These are phyloP conservation scores for Madurella fahalii DNA, from an alignment of 2,329 filamentous ascomycete species.

Conservation along the genomic window DNA sequence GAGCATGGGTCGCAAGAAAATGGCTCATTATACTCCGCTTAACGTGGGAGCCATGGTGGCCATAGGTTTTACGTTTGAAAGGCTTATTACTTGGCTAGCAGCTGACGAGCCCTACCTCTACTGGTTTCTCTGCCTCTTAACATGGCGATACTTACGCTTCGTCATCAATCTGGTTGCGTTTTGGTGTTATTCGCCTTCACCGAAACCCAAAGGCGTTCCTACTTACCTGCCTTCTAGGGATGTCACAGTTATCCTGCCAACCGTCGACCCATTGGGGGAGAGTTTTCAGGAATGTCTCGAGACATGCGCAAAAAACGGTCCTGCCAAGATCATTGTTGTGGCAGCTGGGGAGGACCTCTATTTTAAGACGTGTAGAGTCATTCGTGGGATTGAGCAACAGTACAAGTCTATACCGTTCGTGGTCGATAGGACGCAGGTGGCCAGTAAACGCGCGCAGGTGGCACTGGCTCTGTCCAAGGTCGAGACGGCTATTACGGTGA, in stretches of 20 bases:
- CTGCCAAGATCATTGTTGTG: conserved; percentile 40
- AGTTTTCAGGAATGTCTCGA: conserved; percentile 41
- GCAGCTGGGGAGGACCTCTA: conserved; percentile 37
- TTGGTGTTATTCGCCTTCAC: conserved; percentile 37
- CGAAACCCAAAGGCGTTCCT: conserved; percentile 27
- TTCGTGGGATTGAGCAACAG: conserved; percentile 9
- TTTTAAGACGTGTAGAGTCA: conserved; percentile 11
- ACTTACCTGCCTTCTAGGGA: conserved; percentile 33
- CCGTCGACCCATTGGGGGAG: conserved; percentile 39
- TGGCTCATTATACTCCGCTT: background rate
- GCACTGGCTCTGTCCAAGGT: conserved; percentile 36
- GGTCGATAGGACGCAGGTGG: conserved; percentile 30
- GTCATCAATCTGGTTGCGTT: conserved; percentile 41
- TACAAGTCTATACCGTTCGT: conserved; percentile 26
- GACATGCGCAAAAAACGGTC: conserved; percentile 38
- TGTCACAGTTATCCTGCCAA: conserved; percentile 50
- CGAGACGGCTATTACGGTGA: conserved; percentile 40
- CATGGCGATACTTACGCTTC: conserved; percentile 45
- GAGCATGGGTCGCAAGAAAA: background rate
- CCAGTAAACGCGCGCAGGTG: conserved; percentile 50
- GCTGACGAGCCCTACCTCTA: conserved; percentile 12
- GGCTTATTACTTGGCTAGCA: background rate
- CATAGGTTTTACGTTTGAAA: background rate
- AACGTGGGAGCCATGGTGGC: background rate
- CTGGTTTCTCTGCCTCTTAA: conserved; percentile 31